A percentile compares a stretch with the other conserved stretches of the same genome.
Evolutionary conservation across 495 filamentous ascomycete species (phyloP).

Genomic region (Hypoxylon trugodes): DNA sequence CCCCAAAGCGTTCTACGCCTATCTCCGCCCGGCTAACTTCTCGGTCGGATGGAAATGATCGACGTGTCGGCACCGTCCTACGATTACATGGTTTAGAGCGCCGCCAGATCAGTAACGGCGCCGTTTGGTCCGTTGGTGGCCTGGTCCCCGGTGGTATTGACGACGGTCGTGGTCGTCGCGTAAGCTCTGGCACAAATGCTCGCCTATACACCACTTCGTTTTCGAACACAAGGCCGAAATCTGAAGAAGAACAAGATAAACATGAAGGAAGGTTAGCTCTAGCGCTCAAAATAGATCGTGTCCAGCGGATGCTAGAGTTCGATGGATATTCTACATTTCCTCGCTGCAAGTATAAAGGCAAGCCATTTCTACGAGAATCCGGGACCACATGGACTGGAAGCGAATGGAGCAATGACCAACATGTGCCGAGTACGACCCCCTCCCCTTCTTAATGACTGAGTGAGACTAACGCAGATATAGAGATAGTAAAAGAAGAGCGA

Average conservation of each 20-base stretch:
- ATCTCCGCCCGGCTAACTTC: conserved; percentile 36
- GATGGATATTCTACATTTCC: conserved; percentile 48
- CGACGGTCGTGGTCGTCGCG: conserved; percentile 67
- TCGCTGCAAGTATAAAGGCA: conserved; percentile 29
- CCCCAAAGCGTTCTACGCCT: conserved; percentile 50
- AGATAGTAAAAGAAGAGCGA: conserved; percentile 36
- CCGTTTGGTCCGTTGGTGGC: conserved; percentile 86
- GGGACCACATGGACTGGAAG: conserved; percentile 65
- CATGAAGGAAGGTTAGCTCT: conserved; percentile 81
- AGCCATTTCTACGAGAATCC: conserved; percentile 14
- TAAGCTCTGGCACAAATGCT: conserved; percentile 77
- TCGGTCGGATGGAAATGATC: conserved; percentile 45
- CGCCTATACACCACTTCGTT: conserved; percentile 78
- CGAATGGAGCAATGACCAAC: conserved; percentile 64
- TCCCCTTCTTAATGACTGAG: neutral
- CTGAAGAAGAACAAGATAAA: conserved; percentile 62
- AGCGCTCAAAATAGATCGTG: conserved; percentile 82
- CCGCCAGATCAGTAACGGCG: conserved; percentile 68
- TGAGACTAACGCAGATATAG: conserved; percentile 11
- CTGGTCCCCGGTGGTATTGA: conserved; percentile 63
- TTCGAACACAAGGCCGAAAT: conserved; percentile 51
- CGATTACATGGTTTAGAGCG: conserved; percentile 46
- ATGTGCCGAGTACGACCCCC: conserved; percentile 57
- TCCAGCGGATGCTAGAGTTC: conserved; percentile 65
- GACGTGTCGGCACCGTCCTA: conserved; percentile 49